Percentiles rank a stretch among this genome's conserved stretches.
These are phyloP conservation scores for Hanseniaspora pseudoguilliermondii DNA, from an alignment of 805 yeast species.

Conservation along the genomic window DNA sequence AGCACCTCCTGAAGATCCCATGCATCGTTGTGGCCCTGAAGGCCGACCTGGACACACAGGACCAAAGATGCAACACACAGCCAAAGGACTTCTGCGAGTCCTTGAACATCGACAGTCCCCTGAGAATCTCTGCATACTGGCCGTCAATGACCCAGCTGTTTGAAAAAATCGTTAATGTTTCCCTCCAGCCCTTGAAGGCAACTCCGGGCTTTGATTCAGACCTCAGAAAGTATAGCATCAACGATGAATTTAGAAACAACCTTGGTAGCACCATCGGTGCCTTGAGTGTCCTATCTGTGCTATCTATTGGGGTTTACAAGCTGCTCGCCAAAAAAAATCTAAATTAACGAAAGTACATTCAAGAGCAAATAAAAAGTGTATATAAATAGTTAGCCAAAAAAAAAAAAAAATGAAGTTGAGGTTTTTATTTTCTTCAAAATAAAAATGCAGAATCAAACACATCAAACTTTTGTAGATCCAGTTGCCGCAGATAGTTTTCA, in stretches of 20 bases:
- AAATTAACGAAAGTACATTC: not conserved
- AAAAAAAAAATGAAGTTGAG: too few species aligned
- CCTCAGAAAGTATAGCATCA: constrained; percentile 33
- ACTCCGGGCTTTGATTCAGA: constrained; percentile 71
- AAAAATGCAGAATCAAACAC: constrained; percentile 4
- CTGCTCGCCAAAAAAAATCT: constrained; percentile 14
- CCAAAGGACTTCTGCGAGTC: constrained; percentile 76
- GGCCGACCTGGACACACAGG: constrained; percentile 92
- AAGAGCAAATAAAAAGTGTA: not conserved
- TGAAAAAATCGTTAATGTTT: constrained; percentile 78
- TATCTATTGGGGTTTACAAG: constrained; percentile 54
- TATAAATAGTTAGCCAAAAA: not conserved
- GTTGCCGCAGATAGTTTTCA: constrained; percentile 7
- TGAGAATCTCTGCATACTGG: constrained; percentile 89
- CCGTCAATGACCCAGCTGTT: constrained; percentile 70
- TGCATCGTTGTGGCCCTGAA: constrained; percentile 80
- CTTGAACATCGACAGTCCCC: constrained; percentile 59
- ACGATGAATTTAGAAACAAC: constrained; percentile 36
- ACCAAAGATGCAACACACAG: constrained; percentile 71
- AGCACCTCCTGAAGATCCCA: constrained; percentile 55
- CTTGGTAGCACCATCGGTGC: constrained; percentile 57
- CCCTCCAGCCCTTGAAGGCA: constrained; percentile 60
- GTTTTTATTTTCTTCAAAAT: not conserved
- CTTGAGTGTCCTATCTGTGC: constrained; percentile 49
- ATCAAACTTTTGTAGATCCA: constrained; percentile 2